Conservation (phyloP, 208 protist species). For the Trypanosoma vivax region DNA sequence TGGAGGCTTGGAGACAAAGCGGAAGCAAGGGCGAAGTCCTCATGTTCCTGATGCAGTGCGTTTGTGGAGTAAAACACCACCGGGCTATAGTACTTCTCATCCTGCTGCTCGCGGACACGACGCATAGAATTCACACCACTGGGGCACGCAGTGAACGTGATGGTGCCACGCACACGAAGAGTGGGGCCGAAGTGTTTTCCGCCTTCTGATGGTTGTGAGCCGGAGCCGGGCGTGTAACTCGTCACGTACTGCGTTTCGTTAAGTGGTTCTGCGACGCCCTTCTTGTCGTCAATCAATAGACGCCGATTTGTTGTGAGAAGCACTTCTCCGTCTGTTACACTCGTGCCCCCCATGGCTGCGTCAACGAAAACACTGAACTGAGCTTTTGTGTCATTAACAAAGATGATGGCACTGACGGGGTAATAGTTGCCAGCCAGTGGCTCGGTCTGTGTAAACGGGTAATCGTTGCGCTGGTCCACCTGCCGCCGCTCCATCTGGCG, state of each 20-base stretch:
- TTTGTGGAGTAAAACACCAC: constrained; percentile 2
- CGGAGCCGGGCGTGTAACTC: neutral
- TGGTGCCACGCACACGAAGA: constrained; percentile 5
- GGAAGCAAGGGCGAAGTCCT: neutral
- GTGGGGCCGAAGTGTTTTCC: constrained; percentile 2
- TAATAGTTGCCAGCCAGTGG: constrained; percentile 61
- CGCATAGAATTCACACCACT: constrained; percentile 5
- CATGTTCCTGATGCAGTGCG: neutral
- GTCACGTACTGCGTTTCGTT: constrained; percentile 26
- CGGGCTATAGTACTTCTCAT: constrained; percentile 13
- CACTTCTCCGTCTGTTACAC: constrained; percentile 20
- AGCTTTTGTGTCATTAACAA: constrained; percentile 17
- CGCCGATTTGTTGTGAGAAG: constrained; percentile 32
- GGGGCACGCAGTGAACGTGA: neutral
- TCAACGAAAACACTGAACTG: constrained; percentile 25
- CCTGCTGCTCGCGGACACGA: constrained; percentile 11
- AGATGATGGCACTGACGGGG: constrained; percentile 36
- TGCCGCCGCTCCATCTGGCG: constrained; percentile 33
- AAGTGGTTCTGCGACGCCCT: constrained; percentile 30
- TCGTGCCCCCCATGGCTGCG: constrained; percentile 20
- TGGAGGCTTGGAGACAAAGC: constrained; percentile 9
- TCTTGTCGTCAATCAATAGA: constrained; percentile 24
- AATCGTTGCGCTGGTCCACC: constrained; percentile 10
- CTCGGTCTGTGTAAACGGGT: constrained; percentile 23
- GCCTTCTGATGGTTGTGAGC: neutral